Evolutionary conservation across 768 basidiomycete genomes (phyloP).

Genomic region (Xerocomellus intermedius): DNA sequence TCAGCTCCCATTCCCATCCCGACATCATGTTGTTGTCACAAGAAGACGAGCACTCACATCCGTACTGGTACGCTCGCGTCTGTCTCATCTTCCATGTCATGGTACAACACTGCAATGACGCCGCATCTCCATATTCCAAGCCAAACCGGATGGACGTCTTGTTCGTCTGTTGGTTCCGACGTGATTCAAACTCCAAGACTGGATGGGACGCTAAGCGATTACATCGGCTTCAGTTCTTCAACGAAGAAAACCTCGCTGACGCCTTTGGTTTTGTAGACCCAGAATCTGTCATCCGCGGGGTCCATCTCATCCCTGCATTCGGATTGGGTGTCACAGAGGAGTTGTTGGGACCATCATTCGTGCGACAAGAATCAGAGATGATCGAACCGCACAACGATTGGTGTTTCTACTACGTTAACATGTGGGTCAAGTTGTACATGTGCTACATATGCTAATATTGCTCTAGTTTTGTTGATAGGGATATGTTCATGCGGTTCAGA

Average conservation of each 20-base stretch:
- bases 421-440: too few relatives aligned
- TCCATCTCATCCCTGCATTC: too few relatives aligned
- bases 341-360: conserved; percentile 1
- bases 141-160: conserved; percentile 37
- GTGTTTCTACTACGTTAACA: conserved; percentile 30
- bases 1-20: conserved; percentile 33
- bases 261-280: too few relatives aligned
- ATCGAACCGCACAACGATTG: conserved; percentile 20
- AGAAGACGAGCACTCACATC: conserved; percentile 27
- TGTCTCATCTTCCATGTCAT: conserved; percentile 15
- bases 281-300: too few relatives aligned
- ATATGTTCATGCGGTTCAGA: too few relatives aligned
- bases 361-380: not conserved
- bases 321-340: too few relatives aligned
- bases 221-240: too few relatives aligned
- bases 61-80: conserved; percentile 37
- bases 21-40: conserved; percentile 37
- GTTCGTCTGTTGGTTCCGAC: conserved; percentile 41
- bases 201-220: too few relatives aligned
- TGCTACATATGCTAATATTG: too few relatives aligned
- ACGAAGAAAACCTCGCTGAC: too few relatives aligned
- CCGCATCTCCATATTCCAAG: not conserved
- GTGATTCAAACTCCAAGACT: conserved; percentile 19
- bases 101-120: not conserved
- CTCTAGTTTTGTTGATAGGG: too few relatives aligned